Conservation (phyloP, 148 eudicot genomes). For the Cornus controversa region DNA sequence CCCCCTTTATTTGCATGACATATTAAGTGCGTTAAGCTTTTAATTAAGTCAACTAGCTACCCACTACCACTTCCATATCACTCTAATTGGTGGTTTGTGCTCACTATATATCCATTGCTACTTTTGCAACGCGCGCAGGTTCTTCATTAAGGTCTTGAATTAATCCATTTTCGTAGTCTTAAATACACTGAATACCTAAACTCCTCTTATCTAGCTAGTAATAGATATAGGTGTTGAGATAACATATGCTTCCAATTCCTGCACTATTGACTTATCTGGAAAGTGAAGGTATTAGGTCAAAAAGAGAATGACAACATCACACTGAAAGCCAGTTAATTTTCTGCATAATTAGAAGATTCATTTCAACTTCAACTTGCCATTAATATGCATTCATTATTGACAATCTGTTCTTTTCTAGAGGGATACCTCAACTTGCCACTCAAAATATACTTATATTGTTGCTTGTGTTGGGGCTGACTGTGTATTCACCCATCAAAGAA, state of each 20-base stretch:
- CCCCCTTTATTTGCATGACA: neutral
- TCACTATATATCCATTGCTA: neutral
- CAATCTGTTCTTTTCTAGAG: too few relatives aligned
- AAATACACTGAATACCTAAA: neutral
- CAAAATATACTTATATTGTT: neutral
- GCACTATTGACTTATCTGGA: constrained; percentile 7
- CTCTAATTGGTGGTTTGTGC: constrained; percentile 11
- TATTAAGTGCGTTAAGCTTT: neutral
- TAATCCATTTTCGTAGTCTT: neutral
- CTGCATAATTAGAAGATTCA: neutral
- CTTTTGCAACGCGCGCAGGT: too few relatives aligned
- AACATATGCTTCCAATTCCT: neutral
- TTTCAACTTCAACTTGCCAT: neutral
- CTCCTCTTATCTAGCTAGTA: constrained; percentile 4
- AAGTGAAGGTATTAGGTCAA: neutral
- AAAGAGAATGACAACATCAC: constrained; percentile 2
- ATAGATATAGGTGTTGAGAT: too few relatives aligned
- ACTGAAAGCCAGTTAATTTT: neutral
- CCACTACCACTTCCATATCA: constrained; percentile 8
- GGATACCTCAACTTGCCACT: constrained; percentile 14
- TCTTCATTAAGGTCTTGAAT: neutral
- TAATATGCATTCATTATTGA: constrained; percentile 5
- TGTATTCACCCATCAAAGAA: neutral
- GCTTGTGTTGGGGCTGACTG: constrained; percentile 11
- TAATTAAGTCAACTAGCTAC: neutral